Base-by-base conservation (phyloP, 805 yeast genomes). In the Candida hungchunana region DNA sequence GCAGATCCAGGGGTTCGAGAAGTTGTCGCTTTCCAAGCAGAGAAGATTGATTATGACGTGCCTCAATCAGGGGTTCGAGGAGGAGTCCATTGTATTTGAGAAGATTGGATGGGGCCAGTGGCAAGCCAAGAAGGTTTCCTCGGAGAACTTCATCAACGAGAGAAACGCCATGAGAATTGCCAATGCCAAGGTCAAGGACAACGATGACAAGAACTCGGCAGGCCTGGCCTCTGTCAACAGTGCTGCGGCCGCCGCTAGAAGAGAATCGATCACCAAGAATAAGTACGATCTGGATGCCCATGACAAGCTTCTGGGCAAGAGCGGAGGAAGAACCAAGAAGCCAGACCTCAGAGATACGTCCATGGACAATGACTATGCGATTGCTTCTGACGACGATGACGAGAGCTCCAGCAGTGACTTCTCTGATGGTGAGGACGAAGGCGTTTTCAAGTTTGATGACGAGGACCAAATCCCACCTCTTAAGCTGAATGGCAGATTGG, bases 101-200 rank as follows among this genome's bases (percentile, higher is more conserved):
- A 89, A 89, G 62, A 87, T 89, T 21, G 96, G 97, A 16, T 89
- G 97, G 97, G 97, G 97, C 41, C 94, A 89, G 58, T 89, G 97
- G 97, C 83, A 83, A 17, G 94, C 89, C 3, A 71, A 78, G 49
- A 63, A 66, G 32, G 75, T 63, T 14, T 56, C 59, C n/a, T 40
- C 59, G 8, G 56, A 57, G 33, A 37, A 54, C 16, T 67, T 66
- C 37, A 44, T 43, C n/a, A 47, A 47, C 51, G 50, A 71, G 59
- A 55, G 69, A 65, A 72, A 59, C 56, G 51, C 51, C 50, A 67
- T 59, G 56, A 71, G 51, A 37, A 48, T 56, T 10, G 55, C 60
- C 6, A 63, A 62, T 36, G 57, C 63, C 18, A 62, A 62, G 34
- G 70, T 73, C 27, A 75, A 71, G 48, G 77, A 73, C 37, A 55